Base-by-base conservation (phyloP, 495 filamentous ascomycete species). In the Staphylotrichum tortipilum region DNA sequence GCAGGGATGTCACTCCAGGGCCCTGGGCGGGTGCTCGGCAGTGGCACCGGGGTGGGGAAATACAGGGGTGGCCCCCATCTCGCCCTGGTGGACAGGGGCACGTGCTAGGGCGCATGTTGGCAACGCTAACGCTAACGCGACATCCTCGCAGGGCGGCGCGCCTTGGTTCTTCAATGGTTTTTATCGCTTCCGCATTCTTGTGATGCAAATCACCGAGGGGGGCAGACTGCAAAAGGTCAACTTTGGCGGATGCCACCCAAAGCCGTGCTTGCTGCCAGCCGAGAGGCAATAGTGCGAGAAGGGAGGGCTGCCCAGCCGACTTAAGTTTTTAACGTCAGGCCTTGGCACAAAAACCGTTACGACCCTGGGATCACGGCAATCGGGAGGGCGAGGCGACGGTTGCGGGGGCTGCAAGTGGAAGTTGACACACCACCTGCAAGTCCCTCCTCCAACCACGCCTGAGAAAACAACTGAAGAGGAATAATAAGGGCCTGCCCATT, bases 311-410 rank as follows among this genome's bases (percentile, higher is more conserved):
- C n/a, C n/a, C n/a, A n/a, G n/a, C n/a, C n/a, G n/a, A n/a, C n/a
- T n/a, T n/a, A n/a, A n/a, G n/a, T n/a, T n/a, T n/a, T n/a, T n/a
- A n/a, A n/a, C n/a, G n/a, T n/a, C n/a, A n/a, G n/a, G n/a, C n/a
- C n/a, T n/a, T n/a, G n/a, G n/a, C n/a, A n/a, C 47, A 24, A 42
- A 47, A 49, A 41, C 47, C 47, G 47, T 49, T 49, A 35, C 28
- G 5, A 5, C n/a, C 34, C 34, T 8, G n/a, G 45, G 44, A 24
- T 37, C 31, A 5, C n/a, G n/a, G n/a, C n/a, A n/a, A n/a, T n/a
- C n/a, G n/a, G n/a, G n/a, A n/a, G n/a, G n/a, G n/a, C n/a, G n/a
- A n/a, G n/a, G n/a, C n/a, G n/a, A n/a, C n/a, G n/a, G n/a, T n/a
- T n/a, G n/a, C n/a, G n/a, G n/a, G n/a, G n/a, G n/a, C n/a, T n/a